Percentiles rank a stretch among this genome's conserved stretches.
Evolutionary conservation across 345 rosid genomes (phyloP).

Genomic region (Ceriops tagal): DNA sequence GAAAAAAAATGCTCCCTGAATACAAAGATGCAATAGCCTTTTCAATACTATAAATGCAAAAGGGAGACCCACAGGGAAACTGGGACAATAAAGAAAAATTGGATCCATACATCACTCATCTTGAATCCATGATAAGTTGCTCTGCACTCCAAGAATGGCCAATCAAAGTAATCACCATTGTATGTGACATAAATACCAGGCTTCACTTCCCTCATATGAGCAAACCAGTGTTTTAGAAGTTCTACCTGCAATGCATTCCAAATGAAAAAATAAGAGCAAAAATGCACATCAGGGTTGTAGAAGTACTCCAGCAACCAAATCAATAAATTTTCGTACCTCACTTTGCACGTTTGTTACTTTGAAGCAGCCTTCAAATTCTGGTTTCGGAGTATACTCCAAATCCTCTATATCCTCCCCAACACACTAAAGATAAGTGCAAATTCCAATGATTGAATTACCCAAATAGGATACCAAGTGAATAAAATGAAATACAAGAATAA

Average conservation of each 20-base stretch:
- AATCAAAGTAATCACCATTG: constrained; percentile 92
- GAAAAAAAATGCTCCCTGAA: too few species aligned
- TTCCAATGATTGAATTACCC: background rate
- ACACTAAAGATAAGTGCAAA: constrained; percentile 48
- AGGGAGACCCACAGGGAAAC: background rate
- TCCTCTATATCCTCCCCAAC: constrained; percentile 92
- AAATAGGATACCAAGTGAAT: background rate
- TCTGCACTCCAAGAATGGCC: constrained; percentile 96
- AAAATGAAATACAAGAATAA: background rate
- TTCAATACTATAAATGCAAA: background rate
- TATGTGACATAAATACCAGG: constrained; percentile 96
- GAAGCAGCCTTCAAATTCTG: constrained; percentile 90
- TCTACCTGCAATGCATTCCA: constrained; percentile 56
- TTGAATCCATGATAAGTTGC: constrained; percentile 82
- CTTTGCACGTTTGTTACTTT: constrained; percentile 72
- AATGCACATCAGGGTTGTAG: constrained; percentile 5
- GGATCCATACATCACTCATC: constrained; percentile 70
- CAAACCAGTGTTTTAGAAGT: constrained; percentile 76
- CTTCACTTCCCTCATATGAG: constrained; percentile 91
- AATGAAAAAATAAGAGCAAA: constrained; percentile 10
- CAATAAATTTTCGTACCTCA: constrained; percentile 51
- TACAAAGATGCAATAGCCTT: background rate
- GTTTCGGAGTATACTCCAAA: constrained; percentile 94
- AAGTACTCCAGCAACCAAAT: constrained; percentile 8
- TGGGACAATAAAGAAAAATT: constrained; percentile 9